Evolutionary conservation across 805 yeast genomes (phyloP), one percentile per base, ranked within the genome.

Genomic region (Yarrowia sp.): DNA sequence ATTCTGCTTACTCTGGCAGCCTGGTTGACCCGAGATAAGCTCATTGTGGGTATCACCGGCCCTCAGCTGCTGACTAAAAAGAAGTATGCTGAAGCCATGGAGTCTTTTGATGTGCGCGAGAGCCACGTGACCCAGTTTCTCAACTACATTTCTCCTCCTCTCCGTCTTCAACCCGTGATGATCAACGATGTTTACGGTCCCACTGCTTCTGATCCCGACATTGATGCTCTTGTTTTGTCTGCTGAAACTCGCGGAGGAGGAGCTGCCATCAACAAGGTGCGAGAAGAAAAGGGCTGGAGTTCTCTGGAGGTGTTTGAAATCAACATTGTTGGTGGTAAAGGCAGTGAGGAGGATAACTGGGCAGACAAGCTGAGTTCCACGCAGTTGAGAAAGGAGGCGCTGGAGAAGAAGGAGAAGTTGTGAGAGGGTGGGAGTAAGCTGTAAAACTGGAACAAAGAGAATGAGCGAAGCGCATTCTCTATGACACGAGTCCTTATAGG

Each of bases 111-210:
- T 0, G 66, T 58, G 14, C 82, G 99, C 68, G 80, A 81, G 8
- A 71, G 72, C 0, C 74, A 74, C 0, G 90, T 89, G 0, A 69
- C 74, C 1, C 63, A 72, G 0, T 92, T 92, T 73, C 69, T 94
- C 6, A 71, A 73, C 0, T 72, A 79, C 34, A 73, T 86, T 12
- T 81, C 81, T 49, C 87, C 91, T 4, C 69, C 73, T 0, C 74
- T 88, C 8, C 68, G 70, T 0, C 78, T 86, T 12, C 86, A 86
- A 36, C 79, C 88, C 1, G 84, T 83, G 63, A 86, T 88, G 70
- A 87, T 95, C 55, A 83, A 87, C 69, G 98, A 95, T 75, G 84
- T 93, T 0, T 92, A 96, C 78, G 99, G 99, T 0, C 99, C 98
- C 4, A 92, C 99, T 0, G 97, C 92, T 0, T 82, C 84, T 13